phyloP scores from a whole-genome alignment of 129 eudicot genomes.

The Flaveria bidentis region DNA sequence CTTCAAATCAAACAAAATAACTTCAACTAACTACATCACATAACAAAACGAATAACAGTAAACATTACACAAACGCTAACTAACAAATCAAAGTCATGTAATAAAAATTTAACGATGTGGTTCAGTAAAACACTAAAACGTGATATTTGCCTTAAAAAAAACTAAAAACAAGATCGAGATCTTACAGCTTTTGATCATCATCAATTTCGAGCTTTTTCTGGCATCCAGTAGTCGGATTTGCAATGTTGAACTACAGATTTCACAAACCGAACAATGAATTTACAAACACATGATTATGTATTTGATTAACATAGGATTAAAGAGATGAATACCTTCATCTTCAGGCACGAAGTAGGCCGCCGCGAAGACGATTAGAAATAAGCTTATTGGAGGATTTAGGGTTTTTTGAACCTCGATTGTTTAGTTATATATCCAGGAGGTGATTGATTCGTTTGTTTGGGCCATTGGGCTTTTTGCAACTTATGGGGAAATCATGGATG shows the following conservation, averaged over 20 bases:
- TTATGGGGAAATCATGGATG: not conserved
- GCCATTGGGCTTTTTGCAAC: not conserved
- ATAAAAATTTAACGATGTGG: too few relatives aligned
- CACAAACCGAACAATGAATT: not conserved
- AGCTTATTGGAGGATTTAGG: not conserved
- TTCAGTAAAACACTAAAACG: too few relatives aligned
- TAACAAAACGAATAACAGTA: not conserved
- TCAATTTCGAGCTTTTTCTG: conserved; percentile 96
- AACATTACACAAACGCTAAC: not conserved
- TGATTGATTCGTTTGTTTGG: conserved; percentile 6
- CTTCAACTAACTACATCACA: not conserved
- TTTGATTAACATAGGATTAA: not conserved
- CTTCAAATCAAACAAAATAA: not conserved
- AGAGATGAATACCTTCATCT: conserved; percentile 11
- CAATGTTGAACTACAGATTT: conserved; percentile 68
- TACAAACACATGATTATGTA: not conserved
- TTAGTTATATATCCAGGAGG: not conserved
- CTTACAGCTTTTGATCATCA: conserved; percentile 87
- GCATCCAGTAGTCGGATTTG: conserved; percentile 92
- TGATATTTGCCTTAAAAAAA: too few relatives aligned
- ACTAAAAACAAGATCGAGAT: not conserved
- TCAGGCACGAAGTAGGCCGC: conserved; percentile 9
- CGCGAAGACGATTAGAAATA: not conserved
- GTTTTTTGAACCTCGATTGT: not conserved
- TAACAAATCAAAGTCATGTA: not conserved